A percentile compares a stretch with the other conserved stretches of the same genome.
Evolutionary conservation across 305 asterid species (phyloP).

Genomic region (Fraxinus floribunda): DNA sequence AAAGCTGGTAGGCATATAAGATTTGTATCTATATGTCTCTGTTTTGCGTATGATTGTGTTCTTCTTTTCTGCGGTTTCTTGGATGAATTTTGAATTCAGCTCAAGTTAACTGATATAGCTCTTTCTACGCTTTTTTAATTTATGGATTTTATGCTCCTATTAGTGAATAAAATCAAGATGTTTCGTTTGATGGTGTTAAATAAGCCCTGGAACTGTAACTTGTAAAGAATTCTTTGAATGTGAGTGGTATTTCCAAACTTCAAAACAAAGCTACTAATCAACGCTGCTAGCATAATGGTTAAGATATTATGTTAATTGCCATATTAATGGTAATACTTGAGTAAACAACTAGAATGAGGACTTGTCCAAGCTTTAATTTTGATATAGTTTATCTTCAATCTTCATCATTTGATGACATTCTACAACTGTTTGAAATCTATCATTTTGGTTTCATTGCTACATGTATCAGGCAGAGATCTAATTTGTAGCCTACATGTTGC

Average conservation of each 20-base stretch:
- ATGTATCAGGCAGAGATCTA: neutral
- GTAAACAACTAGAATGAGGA: constrained; percentile 1
- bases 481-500: constrained; percentile 1
- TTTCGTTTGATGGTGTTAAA: neutral
- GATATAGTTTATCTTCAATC: neutral
- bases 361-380: constrained; percentile 9
- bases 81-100: neutral
- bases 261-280: neutral
- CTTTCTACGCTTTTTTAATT: no score
- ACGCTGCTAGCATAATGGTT: neutral
- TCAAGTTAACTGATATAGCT: neutral
- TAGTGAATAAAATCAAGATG: no score
- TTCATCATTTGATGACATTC: neutral
- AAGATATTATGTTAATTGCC: neutral
- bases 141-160: no score
- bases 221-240: neutral
- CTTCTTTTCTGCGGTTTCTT: neutral
- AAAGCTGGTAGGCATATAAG: neutral
- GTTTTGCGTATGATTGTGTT: neutral
- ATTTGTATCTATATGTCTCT: neutral
- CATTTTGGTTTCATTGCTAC: neutral
- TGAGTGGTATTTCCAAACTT: neutral
- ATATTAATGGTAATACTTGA: neutral
- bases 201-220: neutral
- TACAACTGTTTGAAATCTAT: neutral